Evolutionary conservation across 2,329 filamentous ascomycete genomes (phyloP).

Genomic region (Claviceps cyperi): DNA sequence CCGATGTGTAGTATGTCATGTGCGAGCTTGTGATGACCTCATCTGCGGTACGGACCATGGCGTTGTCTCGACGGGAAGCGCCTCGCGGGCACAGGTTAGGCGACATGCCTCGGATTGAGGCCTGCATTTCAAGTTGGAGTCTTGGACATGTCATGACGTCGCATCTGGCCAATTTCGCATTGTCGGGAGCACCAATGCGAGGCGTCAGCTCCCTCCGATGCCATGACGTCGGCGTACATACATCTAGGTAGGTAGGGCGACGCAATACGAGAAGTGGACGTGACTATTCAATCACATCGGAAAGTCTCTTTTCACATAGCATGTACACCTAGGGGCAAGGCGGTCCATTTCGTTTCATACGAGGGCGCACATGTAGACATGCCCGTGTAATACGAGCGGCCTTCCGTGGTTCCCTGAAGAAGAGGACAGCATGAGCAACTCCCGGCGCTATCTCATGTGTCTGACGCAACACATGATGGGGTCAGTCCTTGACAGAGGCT

Average conservation of each 20-base stretch:
- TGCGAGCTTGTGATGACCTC: no score
- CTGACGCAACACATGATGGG: slow-evolving; percentile 4
- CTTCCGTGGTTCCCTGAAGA: slow-evolving; percentile 5
- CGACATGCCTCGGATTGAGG: background rate
- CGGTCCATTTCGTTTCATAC: slow-evolving; percentile 4
- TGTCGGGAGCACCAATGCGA: slow-evolving; percentile 4
- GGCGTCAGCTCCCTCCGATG: slow-evolving; percentile 6
- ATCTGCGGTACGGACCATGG: no score
- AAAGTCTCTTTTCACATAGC: background rate
- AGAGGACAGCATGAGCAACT: slow-evolving; percentile 5
- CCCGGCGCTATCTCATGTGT: slow-evolving; percentile 3
- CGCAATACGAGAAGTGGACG: slow-evolving; percentile 5
- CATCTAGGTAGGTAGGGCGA: background rate
- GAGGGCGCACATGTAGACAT: slow-evolving; percentile 6
- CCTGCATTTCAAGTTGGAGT: no score
- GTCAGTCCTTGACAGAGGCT: slow-evolving; percentile 4
- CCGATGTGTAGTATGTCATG: no score
- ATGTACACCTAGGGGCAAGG: background rate
- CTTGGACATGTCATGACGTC: slow-evolving; percentile 6
- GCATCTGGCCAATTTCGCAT: slow-evolving; percentile 2
- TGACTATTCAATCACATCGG: slow-evolving; percentile 1
- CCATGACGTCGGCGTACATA: slow-evolving; percentile 4
- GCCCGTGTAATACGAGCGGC: slow-evolving; percentile 7
- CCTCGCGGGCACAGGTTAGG: no score
- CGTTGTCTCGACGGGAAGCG: no score